Conservation (phyloP, 1,284 basidiomycete species). For the Somion occarium region DNA sequence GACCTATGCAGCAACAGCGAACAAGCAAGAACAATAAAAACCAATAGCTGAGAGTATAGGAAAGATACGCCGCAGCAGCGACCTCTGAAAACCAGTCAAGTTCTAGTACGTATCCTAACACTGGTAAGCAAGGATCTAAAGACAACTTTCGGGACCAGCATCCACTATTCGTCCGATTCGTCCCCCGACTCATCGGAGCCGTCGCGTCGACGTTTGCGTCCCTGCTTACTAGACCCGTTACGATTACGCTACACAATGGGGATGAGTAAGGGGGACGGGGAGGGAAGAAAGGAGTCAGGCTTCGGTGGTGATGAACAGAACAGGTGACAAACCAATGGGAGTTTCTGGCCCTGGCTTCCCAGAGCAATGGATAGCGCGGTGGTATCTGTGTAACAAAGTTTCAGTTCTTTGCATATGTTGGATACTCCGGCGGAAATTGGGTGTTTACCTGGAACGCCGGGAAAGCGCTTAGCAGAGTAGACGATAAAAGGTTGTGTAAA, state of each 20-base stretch:
- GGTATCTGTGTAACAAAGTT: slow-evolving; percentile 50
- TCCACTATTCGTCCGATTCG: slow-evolving; percentile 47
- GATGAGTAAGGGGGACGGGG: slow-evolving; percentile 2
- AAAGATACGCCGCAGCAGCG: not conserved
- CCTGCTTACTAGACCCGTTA: slow-evolving; percentile 51
- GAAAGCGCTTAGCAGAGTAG: slow-evolving; percentile 88
- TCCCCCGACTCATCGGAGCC: slow-evolving; percentile 42
- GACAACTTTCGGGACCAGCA: not conserved
- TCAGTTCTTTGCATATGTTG: not conserved
- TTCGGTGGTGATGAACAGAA: slow-evolving; percentile 5
- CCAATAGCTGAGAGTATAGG: not conserved
- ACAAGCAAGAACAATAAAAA: not conserved
- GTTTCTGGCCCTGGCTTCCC: slow-evolving; percentile 86
- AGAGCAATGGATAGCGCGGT: slow-evolving; percentile 89
- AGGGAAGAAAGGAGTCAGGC: slow-evolving; percentile 12
- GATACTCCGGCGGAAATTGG: slow-evolving; percentile 1
- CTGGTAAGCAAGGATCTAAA: too few relatives aligned
- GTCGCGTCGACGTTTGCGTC: slow-evolving; percentile 41
- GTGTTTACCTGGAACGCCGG: slow-evolving; percentile 79
- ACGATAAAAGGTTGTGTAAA: slow-evolving; percentile 89
- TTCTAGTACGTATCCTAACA: not conserved
- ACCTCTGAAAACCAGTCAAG: not conserved
- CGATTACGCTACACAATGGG: slow-evolving; percentile 57
- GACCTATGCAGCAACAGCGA: slow-evolving; percentile 9
- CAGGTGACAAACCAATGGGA: slow-evolving; percentile 65